These are phyloP conservation scores for Kwoniella bestiolae DNA, from an alignment of 768 basidiomycete species.

Conservation along the genomic window DNA sequence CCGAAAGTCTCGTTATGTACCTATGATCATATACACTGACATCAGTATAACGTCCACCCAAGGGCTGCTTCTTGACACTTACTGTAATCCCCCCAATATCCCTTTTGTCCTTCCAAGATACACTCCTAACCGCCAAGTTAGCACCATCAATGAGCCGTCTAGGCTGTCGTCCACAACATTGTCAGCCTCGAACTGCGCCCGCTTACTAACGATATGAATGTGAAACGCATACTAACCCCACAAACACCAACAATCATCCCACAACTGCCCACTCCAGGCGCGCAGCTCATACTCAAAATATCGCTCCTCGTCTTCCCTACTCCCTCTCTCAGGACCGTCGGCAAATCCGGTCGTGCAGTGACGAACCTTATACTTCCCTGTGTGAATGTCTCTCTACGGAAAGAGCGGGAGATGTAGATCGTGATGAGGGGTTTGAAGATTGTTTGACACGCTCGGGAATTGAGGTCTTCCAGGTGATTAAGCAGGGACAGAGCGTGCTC, in stretches of 20 bases:
- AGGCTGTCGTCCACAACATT: neutral
- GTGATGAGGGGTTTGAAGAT: conserved; percentile 4
- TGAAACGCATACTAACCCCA: too few relatives aligned
- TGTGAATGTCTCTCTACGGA: neutral
- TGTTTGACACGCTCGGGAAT: conserved; percentile 1
- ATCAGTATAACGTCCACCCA: neutral
- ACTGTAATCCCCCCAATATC: conserved; percentile 15
- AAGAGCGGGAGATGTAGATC: conserved; percentile 9
- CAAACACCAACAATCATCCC: conserved; percentile 17
- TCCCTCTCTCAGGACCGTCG: neutral
- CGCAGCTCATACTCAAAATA: neutral
- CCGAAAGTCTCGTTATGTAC: conserved; percentile 21
- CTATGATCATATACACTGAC: neutral
- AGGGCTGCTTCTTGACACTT: neutral
- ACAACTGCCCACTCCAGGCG: neutral
- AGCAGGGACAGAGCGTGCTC: conserved; percentile 3
- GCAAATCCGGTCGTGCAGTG: conserved; percentile 14
- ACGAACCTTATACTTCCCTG: conserved; percentile 12
- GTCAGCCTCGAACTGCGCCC: too few relatives aligned
- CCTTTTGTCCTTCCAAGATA: conserved; percentile 15
- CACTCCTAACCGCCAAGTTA: conserved; percentile 4
- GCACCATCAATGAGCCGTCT: conserved; percentile 6
- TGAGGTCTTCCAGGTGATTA: conserved; percentile 5
- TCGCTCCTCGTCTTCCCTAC: neutral
- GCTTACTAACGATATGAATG: too few relatives aligned